Evolutionary conservation across 2,329 filamentous ascomycete genomes (phyloP).

Genomic region (Fusarium mangiferae): DNA sequence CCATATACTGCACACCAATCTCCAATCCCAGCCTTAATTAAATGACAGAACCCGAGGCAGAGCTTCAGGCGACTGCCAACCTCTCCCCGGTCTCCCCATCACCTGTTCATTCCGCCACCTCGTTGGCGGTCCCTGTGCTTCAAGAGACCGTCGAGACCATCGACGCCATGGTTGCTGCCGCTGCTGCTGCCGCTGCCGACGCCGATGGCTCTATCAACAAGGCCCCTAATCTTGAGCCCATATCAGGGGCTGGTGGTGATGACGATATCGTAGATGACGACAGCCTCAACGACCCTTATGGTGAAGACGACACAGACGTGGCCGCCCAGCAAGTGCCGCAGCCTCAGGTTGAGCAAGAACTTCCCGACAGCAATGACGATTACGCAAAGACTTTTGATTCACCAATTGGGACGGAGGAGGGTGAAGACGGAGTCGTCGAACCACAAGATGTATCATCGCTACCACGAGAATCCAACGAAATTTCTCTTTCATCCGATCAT

Average conservation of each 20-base stretch:
- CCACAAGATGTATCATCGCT: slow-evolving; percentile 58
- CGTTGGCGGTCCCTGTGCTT: slow-evolving; percentile 60
- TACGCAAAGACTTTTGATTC: slow-evolving; percentile 64
- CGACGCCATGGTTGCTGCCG: slow-evolving; percentile 56
- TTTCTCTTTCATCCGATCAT: slow-evolving; percentile 54
- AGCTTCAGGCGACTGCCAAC: slow-evolving; percentile 63
- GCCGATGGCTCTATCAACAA: slow-evolving; percentile 46
- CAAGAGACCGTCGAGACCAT: slow-evolving; percentile 64
- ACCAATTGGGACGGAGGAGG: slow-evolving; percentile 52
- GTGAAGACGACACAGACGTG: slow-evolving; percentile 50
- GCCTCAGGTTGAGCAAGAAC: slow-evolving; percentile 44
- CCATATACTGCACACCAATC: slow-evolving; percentile 29
- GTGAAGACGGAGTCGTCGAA: slow-evolving; percentile 49
- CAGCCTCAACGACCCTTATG: slow-evolving; percentile 61
- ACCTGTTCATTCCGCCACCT: slow-evolving; percentile 58
- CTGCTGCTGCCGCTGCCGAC: slow-evolving; percentile 34
- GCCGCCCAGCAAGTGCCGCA: slow-evolving; percentile 42
- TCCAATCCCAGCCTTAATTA: slow-evolving; percentile 40
- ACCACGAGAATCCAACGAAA: slow-evolving; percentile 55
- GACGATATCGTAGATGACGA: slow-evolving; percentile 57
- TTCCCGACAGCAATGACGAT: slow-evolving; percentile 56
- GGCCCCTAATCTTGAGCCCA: slow-evolving; percentile 47
- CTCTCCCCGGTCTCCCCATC: slow-evolving; percentile 63
- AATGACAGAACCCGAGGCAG: slow-evolving; percentile 58
- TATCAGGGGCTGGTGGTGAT: slow-evolving; percentile 50